Evolutionary conservation across 148 eudicot genomes (phyloP).

Genomic region (Amaranthus hypochondriacus): DNA sequence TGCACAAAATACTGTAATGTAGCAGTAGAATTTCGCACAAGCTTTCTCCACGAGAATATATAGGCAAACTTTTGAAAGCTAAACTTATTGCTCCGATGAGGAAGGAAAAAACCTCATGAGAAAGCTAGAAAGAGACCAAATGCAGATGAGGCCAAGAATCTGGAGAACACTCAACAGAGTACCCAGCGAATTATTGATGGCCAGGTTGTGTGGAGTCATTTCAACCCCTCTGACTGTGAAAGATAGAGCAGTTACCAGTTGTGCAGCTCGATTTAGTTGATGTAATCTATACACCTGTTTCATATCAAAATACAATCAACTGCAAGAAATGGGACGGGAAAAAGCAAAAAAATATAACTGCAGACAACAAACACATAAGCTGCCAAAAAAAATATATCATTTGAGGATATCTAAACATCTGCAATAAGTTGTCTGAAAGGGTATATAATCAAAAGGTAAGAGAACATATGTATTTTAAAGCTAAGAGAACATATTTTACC

Average conservation of each 20-base stretch:
- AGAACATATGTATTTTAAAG: too few species aligned
- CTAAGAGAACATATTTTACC: conserved; percentile 27
- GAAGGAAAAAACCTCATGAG: conserved; percentile 64
- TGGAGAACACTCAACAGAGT: conserved; percentile 82
- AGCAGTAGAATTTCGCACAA: too few species aligned
- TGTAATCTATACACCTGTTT: conserved; percentile 86
- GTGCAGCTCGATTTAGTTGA: conserved; percentile 95
- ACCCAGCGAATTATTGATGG: conserved; percentile 77
- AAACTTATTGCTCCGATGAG: conserved; percentile 18
- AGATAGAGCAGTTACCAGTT: conserved; percentile 89
- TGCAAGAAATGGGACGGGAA: not conserved
- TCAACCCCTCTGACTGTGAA: conserved; percentile 96
- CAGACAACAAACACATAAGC: too few species aligned
- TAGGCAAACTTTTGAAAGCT: not conserved
- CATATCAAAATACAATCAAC: conserved; percentile 6
- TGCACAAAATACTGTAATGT: too few species aligned
- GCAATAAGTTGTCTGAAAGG: not conserved
- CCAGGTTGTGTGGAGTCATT: conserved; percentile 87
- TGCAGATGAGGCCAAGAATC: conserved; percentile 77
- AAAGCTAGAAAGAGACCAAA: conserved; percentile 94
- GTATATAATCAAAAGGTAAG: not conserved
- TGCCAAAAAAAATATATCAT: too few species aligned
- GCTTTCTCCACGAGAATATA: not conserved
- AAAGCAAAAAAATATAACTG: not conserved
- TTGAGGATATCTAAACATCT: too few species aligned